Evolutionary conservation across 2,329 filamentous ascomycete genomes (phyloP), one percentile per base, ranked within the genome.

Genomic region (Arthrinium puccinioides): DNA sequence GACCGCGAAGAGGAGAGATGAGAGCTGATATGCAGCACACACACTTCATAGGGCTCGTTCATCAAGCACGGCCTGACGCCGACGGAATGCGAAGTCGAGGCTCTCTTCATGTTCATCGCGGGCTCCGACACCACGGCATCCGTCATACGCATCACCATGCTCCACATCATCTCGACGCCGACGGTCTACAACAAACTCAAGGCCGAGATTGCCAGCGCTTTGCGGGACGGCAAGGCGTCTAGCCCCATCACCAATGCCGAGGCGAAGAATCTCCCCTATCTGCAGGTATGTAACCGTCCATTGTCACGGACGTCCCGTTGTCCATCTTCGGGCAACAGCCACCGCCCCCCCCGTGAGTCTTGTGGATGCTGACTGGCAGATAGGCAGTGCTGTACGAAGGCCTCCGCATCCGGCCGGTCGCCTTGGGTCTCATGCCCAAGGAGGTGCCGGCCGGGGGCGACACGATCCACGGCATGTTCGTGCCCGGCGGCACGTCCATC

Each of bases 51-150:
- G 50, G 53, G 49, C 6, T 54, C 54, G 0, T 59, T 55, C 38
- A 52, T 57, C 16, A 44, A 46, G 10, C 48, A 55, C 24, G 55
- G 55, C 9, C 36, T 59, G 14, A 45, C 48, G 1, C 44, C 47
- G 21, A 26, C 42, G 26, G 44, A 58, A 32, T 54, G 51, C 26
- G 49, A 51, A 19, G 43, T 46, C 2, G 55, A 59, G 36, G 44
- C 39, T 2, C 41, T 55, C 15, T 42, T 57, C 26, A 42, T 45
- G 38, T 44, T 49, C 18, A 26, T 44, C 9, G 48, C 46, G 4
- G 48, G 71, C 6, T 67, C 66, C 2, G 71, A 75, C 42, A 73
- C 66, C 10, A 71, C 70, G 0, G 64, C 70, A 0, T 66, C 63
- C 1, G 61, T 63, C 3, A 57, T 75, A 4, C 63, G 71, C 4